Evolutionary conservation across 306 rosid species (phyloP), one percentile per base, ranked within the genome.

Genomic region (Quercus variabilis): DNA sequence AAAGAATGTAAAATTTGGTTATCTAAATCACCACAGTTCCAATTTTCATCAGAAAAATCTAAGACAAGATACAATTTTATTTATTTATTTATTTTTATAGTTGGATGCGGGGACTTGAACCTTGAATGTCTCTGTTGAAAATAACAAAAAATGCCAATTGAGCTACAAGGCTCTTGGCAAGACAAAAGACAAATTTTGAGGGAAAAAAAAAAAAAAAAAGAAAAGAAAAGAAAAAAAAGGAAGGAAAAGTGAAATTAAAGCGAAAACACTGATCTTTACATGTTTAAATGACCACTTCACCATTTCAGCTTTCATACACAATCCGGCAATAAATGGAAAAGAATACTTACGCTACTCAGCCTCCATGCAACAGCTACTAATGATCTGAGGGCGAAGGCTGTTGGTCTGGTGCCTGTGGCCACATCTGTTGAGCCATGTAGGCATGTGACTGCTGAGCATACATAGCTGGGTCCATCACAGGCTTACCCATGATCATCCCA

Each of bases 401-500:
- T 71, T 90, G 90, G 9, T 85, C 87, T 5, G 83, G 82, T 51
- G 76, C 80, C 33, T 82, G 89, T 69, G 82, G 88, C 93, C 93
- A 87, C 90, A 87, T 82, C 57, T 88, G 93, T 54, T 77, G 90
- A 55, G 80, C 81, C 91, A 90, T 87, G 78, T 90, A 86, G 56
- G 88, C 79, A 77, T 85, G 83, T 35, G 88, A 38, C 79, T 84
- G 94, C 54, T 82, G 91, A 19, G 79, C 85, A 81, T 88, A 88
- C 68, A 86, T 74, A 41, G 79, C 28, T 0, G 90, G 90, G 78
- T 90, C 93, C 87, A 84, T 80, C 81, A 90, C 77, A 38, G 91
- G 90, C 75, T 86, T 84, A 5, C 92, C 92, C 86, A 86, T 85
- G 38, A 90, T 86, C 89, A 85, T 84, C 83, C 92, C 92, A 5